Percentiles rank a stretch among this genome's conserved stretches.
Conservation (phyloP, 306 rosid species). For the Sechiopsis laciniata region DNA sequence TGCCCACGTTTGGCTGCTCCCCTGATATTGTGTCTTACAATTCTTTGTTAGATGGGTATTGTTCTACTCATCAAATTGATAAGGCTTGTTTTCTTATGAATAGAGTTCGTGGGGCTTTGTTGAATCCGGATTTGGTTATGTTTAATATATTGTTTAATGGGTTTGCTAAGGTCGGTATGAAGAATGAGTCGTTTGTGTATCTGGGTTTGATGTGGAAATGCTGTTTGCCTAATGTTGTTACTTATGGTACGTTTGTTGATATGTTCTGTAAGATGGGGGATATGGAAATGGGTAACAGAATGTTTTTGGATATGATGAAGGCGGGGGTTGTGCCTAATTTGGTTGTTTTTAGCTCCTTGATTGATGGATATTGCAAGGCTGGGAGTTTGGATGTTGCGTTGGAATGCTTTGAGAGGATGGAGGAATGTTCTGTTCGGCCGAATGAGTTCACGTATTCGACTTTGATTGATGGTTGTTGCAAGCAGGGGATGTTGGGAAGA, state of each 20-base stretch:
- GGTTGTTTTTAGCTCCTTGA: slow-evolving; percentile 33
- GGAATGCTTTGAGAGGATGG: slow-evolving; percentile 27
- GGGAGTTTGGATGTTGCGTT: slow-evolving; percentile 32
- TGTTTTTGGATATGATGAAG: slow-evolving; percentile 28
- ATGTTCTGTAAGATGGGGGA: slow-evolving; percentile 34
- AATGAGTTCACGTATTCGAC: slow-evolving; percentile 33
- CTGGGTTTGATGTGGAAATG: slow-evolving; percentile 41
- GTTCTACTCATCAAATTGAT: slow-evolving; percentile 22
- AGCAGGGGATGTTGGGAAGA: slow-evolving; percentile 28
- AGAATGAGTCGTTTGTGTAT: slow-evolving; percentile 29
- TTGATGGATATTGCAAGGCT: slow-evolving; percentile 38
- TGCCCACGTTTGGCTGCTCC: slow-evolving; percentile 30
- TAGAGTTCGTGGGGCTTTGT: slow-evolving; percentile 13
- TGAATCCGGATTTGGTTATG: slow-evolving; percentile 29
- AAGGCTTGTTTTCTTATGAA: slow-evolving; percentile 27
- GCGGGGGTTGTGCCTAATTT: slow-evolving; percentile 30
- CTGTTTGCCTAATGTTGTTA: slow-evolving; percentile 35
- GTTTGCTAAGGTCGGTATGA: slow-evolving; percentile 31
- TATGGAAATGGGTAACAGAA: slow-evolving; percentile 23
- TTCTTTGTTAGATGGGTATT: slow-evolving; percentile 34
- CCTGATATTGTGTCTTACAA: slow-evolving; percentile 38
- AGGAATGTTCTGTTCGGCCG: slow-evolving; percentile 21
- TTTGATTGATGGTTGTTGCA: slow-evolving; percentile 32
- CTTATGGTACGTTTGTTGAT: slow-evolving; percentile 32
- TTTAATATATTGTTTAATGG: slow-evolving; percentile 34